A percentile compares a stretch with the other conserved stretches of the same genome.
These are phyloP conservation scores for Nakaseomyces bracarensis DNA, from an alignment of 1,139 yeast species.

Conservation along the genomic window DNA sequence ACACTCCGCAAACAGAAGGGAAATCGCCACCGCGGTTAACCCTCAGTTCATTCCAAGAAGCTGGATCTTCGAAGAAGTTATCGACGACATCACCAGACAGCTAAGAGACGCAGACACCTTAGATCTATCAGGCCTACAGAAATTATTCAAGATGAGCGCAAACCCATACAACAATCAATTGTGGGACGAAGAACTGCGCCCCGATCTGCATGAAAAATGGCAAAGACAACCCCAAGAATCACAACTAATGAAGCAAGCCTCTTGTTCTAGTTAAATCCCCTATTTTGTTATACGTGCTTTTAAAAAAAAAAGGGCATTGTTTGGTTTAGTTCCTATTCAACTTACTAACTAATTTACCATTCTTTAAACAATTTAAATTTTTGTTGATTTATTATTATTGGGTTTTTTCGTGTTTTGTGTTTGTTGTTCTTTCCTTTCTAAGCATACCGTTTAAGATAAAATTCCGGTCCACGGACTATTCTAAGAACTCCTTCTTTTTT, in stretches of 20 bases:
- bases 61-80: conserved; percentile 83
- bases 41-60: conserved; percentile 79
- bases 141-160: conserved; percentile 52
- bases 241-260: conserved; percentile 52
- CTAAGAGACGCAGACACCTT: conserved; percentile 28
- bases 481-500: too few species aligned
- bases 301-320: too few species aligned
- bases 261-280: conserved; percentile 40
- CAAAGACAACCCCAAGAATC: conserved; percentile 38
- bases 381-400: too few species aligned
- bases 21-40: conserved; percentile 43
- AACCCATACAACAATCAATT: conserved; percentile 49
- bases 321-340: too few species aligned
- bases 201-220: conserved; percentile 51
- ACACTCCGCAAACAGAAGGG: conserved; percentile 35
- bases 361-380: too few species aligned
- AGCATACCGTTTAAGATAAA: too few species aligned
- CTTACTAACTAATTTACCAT: too few species aligned
- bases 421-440: too few species aligned
- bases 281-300: too few species aligned
- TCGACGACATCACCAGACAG: conserved; percentile 35
- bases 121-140: conserved; percentile 37
- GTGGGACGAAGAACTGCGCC: conserved; percentile 58
- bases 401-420: too few species aligned
- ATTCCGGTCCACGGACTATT: too few species aligned